Conservation (phyloP, 169 alveolate genomes). For the Plasmodium berghei region DNA sequence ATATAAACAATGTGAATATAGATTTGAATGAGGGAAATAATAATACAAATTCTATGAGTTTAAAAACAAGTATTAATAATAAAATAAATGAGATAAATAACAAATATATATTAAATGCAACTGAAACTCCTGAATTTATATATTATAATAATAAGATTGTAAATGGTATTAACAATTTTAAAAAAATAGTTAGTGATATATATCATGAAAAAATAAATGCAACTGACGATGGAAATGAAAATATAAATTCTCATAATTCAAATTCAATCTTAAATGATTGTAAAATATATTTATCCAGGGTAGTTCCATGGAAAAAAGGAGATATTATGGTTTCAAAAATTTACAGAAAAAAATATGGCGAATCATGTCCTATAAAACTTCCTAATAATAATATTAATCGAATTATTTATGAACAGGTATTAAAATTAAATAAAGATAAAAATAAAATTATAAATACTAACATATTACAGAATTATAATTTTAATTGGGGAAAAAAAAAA, state of each 20-base stretch:
- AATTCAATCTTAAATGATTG: background rate
- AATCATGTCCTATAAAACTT: constrained; percentile 51
- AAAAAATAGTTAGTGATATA: constrained; percentile 65
- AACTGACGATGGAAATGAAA: background rate
- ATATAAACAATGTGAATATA: constrained; percentile 10
- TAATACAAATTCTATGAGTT: background rate
- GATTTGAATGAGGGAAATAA: too few species aligned
- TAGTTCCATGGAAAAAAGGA: constrained; percentile 77
- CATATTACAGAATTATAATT: constrained; percentile 60
- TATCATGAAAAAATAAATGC: constrained; percentile 52
- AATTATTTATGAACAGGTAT: constrained; percentile 40
- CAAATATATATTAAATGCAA: constrained; percentile 31
- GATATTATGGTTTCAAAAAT: constrained; percentile 75
- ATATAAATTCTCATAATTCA: background rate
- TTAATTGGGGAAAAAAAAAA: constrained; percentile 66
- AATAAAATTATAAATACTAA: constrained; percentile 54
- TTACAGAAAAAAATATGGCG: constrained; percentile 56
- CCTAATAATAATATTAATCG: constrained; percentile 44
- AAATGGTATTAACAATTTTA: constrained; percentile 60
- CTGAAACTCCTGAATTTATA: constrained; percentile 44
- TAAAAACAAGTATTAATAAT: constrained; percentile 32
- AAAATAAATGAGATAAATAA: constrained; percentile 50
- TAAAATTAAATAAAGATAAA: constrained; percentile 59
- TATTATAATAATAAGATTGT: constrained; percentile 60
- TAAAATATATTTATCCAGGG: constrained; percentile 47